Base-by-base conservation (phyloP, 1,284 basidiomycete genomes). In the Marasmius tenuissimus region DNA sequence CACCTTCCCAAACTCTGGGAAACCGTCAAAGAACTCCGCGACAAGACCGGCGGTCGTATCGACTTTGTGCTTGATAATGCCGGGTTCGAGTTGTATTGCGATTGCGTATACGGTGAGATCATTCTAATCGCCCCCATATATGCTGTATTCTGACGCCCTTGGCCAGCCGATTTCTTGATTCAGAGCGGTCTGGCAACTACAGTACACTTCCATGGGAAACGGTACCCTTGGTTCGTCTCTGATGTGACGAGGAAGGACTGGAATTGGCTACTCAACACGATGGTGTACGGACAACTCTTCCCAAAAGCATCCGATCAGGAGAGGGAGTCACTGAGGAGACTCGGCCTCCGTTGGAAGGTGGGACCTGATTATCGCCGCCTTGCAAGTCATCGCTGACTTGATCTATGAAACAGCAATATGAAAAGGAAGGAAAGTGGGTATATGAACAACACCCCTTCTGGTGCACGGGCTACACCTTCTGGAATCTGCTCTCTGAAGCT, bases 381-480 rank as follows among this genome's bases (percentile, higher is more conserved):
- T 18, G 40, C 55, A 47, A 47, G n/a, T 47, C 14, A n/a, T 47
- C 20, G n/a, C 45, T 16, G 16, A 18, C 16, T 47, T n/a, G 11
- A 8, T 47, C n/a, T 14, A 50, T 60, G 62, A 64, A 61, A 65
- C 51, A 91, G 91, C 85, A 93, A 85, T 99, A 98, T 74, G 95
- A 95, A 76, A 89, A 86, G 71, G 89, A 97, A 72, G 94, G 94
- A 52, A 93, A 90, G 79, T 97, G 94, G 93, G 85, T 94, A 57
- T 98, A 97, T 74, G 94, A 98, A 75, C 92, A 96, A 75, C 97
- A 98, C 70, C 94, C 96, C 18, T 97, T 96, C 85, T 97, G 94
- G 94, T 95, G 93, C 76, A 93, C 93, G 22, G 93, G 94, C n/a
- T 96, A 93, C 78, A 96, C 93, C 56, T 96, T 88, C 80, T 97